A percentile compares a stretch with the other conserved stretches of the same genome.
These are phyloP conservation scores for Durusdinium trenchii DNA, from an alignment of 73 alveolate species.

Conservation along the genomic window DNA sequence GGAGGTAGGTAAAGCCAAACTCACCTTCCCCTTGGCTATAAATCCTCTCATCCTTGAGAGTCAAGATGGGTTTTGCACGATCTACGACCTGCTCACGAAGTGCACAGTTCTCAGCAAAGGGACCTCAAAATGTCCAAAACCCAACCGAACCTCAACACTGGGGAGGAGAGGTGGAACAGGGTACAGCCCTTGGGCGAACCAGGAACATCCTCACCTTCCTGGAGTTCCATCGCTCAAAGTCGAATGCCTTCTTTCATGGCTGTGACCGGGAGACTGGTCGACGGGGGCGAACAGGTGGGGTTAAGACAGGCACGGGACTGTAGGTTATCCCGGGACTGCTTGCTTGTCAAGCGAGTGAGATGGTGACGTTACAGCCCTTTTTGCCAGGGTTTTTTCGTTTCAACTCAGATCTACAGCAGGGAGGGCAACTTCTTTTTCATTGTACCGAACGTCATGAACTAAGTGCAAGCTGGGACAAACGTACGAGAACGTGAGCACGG, in stretches of 20 bases:
- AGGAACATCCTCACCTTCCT: constrained; percentile 63
- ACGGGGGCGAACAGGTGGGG: too few species aligned
- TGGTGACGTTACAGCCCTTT: too few species aligned
- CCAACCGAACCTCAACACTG: background rate
- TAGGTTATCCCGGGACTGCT: background rate
- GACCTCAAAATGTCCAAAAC: background rate
- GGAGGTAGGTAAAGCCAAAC: too few species aligned
- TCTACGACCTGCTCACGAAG: background rate
- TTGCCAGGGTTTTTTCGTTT: too few species aligned
- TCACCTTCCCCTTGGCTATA: background rate
- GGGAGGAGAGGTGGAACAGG: background rate
- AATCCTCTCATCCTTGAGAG: background rate
- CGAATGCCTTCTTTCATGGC: constrained; percentile 84
- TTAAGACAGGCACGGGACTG: background rate
- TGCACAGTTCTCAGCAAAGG: background rate
- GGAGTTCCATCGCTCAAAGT: constrained; percentile 87
- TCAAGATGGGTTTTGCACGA: background rate
- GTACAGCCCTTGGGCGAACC: background rate
- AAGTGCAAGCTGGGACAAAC: too few species aligned
- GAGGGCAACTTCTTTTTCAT: too few species aligned
- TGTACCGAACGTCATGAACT: too few species aligned
- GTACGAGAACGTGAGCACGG: too few species aligned
- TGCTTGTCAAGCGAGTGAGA: too few species aligned
- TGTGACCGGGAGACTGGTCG: constrained; percentile 79
- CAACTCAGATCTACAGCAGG: too few species aligned